Evolutionary conservation across 2,329 filamentous ascomycete genomes (phyloP).

Genomic region (Teratosphaeria nubilosa): DNA sequence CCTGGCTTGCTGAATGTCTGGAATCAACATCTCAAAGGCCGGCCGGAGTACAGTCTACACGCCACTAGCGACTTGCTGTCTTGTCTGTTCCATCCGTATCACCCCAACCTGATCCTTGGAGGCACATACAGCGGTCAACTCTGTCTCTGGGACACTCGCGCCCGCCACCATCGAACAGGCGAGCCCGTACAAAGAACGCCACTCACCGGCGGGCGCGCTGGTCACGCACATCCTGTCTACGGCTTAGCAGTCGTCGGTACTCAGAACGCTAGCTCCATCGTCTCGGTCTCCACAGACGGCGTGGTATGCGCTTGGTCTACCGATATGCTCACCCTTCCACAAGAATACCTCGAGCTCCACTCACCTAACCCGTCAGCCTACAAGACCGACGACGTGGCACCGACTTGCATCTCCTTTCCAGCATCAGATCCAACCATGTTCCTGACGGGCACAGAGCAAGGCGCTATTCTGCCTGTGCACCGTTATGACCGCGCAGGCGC

Average conservation of each 20-base stretch:
- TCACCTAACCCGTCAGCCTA: slow-evolving; percentile 67
- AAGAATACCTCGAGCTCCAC: slow-evolving; percentile 82
- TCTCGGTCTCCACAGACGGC: slow-evolving; percentile 92
- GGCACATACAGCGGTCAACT: slow-evolving; percentile 96
- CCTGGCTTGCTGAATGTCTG: slow-evolving; percentile 91
- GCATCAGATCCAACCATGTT: slow-evolving; percentile 95
- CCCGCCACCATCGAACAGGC: slow-evolving; percentile 52
- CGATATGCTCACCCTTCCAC: slow-evolving; percentile 93
- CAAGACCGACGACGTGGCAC: slow-evolving; percentile 79
- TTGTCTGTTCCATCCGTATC: slow-evolving; percentile 96
- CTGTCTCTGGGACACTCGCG: slow-evolving; percentile 90
- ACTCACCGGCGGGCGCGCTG: slow-evolving; percentile 65
- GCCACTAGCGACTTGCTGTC: slow-evolving; percentile 91
- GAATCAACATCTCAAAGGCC: slow-evolving; percentile 90
- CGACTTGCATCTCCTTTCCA: slow-evolving; percentile 90
- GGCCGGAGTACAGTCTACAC: slow-evolving; percentile 93
- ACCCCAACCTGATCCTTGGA: slow-evolving; percentile 90
- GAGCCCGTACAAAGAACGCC: slow-evolving; percentile 90
- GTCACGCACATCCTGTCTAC: slow-evolving; percentile 94
- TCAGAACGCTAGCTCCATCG: slow-evolving; percentile 97
- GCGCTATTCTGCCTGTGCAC: slow-evolving; percentile 91
- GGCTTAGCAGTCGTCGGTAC: slow-evolving; percentile 92
- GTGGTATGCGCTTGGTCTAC: slow-evolving; percentile 96
- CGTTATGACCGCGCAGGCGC: slow-evolving; percentile 94
- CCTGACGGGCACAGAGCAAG: slow-evolving; percentile 92